Percentiles rank a stretch among this genome's conserved stretches.
Evolutionary conservation across 257 asterid species (phyloP).

Genomic region (Eustoma russellianum): DNA sequence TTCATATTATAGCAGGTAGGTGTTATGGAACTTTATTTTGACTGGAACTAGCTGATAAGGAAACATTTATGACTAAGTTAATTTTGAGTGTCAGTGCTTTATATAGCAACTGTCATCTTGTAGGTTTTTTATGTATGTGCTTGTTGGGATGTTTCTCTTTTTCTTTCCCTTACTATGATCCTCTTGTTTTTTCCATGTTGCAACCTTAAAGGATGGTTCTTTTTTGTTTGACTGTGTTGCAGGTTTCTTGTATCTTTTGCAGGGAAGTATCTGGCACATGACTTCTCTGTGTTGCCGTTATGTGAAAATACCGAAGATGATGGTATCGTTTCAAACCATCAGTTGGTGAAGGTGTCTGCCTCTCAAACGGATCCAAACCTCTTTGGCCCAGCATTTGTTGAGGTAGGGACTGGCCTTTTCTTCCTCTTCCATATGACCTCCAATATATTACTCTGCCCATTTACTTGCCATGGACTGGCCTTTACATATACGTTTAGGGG

Average conservation of each 20-base stretch:
- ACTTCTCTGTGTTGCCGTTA: constrained; percentile 34
- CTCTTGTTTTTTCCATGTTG: not conserved
- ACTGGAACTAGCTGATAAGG: too few relatives aligned
- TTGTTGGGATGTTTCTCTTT: not conserved
- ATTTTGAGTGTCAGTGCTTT: too few relatives aligned
- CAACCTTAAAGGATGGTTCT: not conserved
- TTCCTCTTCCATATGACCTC: too few relatives aligned
- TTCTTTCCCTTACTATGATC: not conserved
- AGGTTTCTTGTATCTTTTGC: constrained; percentile 83
- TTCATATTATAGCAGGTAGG: not conserved
- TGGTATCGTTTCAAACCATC: constrained; percentile 39
- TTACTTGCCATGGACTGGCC: too few relatives aligned
- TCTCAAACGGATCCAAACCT: constrained; percentile 45
- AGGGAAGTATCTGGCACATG: constrained; percentile 57
- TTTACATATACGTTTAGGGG: too few relatives aligned
- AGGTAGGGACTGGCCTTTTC: constrained; percentile 30
- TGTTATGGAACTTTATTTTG: too few relatives aligned
- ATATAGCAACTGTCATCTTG: too few relatives aligned
- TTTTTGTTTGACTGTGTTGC: constrained; percentile 9
- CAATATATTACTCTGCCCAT: too few relatives aligned
- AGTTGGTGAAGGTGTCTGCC: constrained; percentile 51
- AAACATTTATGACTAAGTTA: too few relatives aligned
- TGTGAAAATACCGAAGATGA: constrained; percentile 31
- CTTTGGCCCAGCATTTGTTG: constrained; percentile 84
- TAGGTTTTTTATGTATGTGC: too few relatives aligned